These are phyloP conservation scores for Lentithecium fluviatile DNA, from an alignment of 495 filamentous ascomycete genomes.

Conservation along the genomic window DNA sequence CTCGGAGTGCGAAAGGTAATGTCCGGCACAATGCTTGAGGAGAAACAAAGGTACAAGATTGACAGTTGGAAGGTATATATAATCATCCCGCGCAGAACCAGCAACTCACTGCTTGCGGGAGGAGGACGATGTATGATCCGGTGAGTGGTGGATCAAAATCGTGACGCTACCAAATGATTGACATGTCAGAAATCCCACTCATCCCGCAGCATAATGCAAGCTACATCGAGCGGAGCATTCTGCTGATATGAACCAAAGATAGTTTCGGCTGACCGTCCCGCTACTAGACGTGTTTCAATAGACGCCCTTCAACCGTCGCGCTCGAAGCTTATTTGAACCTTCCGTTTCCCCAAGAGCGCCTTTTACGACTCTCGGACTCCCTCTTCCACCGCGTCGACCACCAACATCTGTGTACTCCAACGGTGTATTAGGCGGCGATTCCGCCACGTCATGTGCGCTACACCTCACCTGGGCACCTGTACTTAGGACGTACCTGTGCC, in stretches of 20 bases:
- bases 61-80: not conserved
- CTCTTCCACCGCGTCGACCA: not conserved
- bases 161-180: not conserved
- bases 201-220: not conserved
- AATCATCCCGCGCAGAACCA: no score
- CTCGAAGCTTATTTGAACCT: not conserved
- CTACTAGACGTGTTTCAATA: not conserved
- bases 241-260: no score
- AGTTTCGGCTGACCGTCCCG: not conserved
- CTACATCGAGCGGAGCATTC: not conserved
- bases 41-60: not conserved
- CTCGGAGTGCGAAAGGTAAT: conserved; percentile 4
- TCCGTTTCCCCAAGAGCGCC: not conserved
- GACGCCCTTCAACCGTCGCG: not conserved
- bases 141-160: not conserved
- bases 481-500: no score
- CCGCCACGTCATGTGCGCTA: no score
- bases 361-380: not conserved
- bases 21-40: not conserved
- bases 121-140: not conserved
- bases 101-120: not conserved
- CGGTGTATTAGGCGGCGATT: no score
- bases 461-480: no score
- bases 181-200: not conserved
- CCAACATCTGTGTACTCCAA: not conserved